Evolutionary conservation across 768 basidiomycete species (phyloP).

Genomic region (Fibroporia radiculosa): DNA sequence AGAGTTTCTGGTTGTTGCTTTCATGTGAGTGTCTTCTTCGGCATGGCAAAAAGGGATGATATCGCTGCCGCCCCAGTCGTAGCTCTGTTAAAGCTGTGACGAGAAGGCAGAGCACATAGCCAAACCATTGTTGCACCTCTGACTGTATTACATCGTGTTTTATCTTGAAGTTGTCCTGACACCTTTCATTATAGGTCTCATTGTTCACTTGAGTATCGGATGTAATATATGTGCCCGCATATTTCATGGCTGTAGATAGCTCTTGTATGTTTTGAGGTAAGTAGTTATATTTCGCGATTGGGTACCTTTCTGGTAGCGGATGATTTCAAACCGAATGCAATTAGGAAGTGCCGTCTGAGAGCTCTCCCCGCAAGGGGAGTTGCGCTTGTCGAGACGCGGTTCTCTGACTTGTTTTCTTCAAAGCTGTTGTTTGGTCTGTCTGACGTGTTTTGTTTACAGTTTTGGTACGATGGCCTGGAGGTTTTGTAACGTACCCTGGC

Average conservation of each 20-base stretch:
- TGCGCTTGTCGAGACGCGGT: slow-evolving; percentile 18
- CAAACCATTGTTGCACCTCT: slow-evolving; percentile 24
- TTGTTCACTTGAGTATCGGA: neutral
- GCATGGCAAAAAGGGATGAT: too few species aligned
- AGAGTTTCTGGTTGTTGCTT: too few species aligned
- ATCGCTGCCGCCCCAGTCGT: slow-evolving; percentile 24
- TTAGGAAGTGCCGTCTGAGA: slow-evolving; percentile 26
- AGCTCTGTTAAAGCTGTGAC: slow-evolving; percentile 17
- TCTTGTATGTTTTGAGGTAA: neutral
- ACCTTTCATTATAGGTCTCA: neutral
- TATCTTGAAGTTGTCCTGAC: neutral
- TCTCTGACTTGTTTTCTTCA: slow-evolving; percentile 11
- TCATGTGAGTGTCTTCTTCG: too few species aligned
- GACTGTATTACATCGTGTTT: slow-evolving; percentile 4
- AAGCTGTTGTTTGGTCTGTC: too few species aligned
- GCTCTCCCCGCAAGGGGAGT: slow-evolving; percentile 5
- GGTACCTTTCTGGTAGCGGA: slow-evolving; percentile 4
- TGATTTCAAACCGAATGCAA: slow-evolving; percentile 24
- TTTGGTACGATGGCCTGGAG: too few species aligned
- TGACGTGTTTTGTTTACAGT: too few species aligned
- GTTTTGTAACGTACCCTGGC: too few species aligned
- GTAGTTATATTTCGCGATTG: neutral
- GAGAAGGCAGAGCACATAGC: slow-evolving; percentile 23
- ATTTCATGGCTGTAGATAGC: neutral
- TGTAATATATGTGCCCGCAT: neutral